Evolutionary conservation across 768 basidiomycete species (phyloP).

Genomic region (Infundibulicybe gibba): DNA sequence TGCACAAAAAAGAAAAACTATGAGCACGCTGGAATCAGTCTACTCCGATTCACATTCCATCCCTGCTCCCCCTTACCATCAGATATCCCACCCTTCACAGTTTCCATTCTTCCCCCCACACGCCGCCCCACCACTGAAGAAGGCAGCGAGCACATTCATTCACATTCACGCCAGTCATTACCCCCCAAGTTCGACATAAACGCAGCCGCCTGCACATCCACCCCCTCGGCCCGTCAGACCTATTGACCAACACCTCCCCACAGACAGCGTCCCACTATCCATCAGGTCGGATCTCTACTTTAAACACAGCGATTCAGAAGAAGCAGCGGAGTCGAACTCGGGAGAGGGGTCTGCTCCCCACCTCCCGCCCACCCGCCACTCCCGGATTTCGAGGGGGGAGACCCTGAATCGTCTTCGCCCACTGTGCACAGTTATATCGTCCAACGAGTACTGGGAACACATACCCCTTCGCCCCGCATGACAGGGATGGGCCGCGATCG

Average conservation of each 20-base stretch:
- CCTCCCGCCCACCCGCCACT: conserved; percentile 40
- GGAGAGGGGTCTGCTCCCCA: conserved; percentile 20
- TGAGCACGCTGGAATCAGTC: conserved; percentile 1
- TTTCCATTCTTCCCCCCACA: not conserved
- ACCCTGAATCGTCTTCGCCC: conserved; percentile 3
- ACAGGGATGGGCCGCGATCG: not conserved
- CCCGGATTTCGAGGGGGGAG: conserved; percentile 10
- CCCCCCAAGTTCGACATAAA: not conserved
- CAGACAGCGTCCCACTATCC: conserved; percentile 53
- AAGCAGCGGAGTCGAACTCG: conserved; percentile 5
- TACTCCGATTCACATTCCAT: conserved; percentile 47
- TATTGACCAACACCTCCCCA: conserved; percentile 37
- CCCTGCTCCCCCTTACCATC: conserved; percentile 30
- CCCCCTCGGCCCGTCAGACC: conserved; percentile 21
- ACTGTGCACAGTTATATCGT: conserved; percentile 16
- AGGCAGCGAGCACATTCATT: too few relatives aligned
- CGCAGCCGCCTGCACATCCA: conserved; percentile 27
- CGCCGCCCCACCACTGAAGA: too few relatives aligned
- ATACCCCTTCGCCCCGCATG: conserved; percentile 13
- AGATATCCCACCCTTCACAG: not conserved
- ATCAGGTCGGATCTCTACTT: conserved; percentile 48
- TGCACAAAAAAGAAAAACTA: too few relatives aligned
- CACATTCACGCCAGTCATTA: too few relatives aligned
- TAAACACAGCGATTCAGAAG: conserved; percentile 36
- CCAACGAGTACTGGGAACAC: conserved; percentile 24